Evolutionary conservation across 73 alveolate species (phyloP).

Genomic region (Uronychia setigera): DNA sequence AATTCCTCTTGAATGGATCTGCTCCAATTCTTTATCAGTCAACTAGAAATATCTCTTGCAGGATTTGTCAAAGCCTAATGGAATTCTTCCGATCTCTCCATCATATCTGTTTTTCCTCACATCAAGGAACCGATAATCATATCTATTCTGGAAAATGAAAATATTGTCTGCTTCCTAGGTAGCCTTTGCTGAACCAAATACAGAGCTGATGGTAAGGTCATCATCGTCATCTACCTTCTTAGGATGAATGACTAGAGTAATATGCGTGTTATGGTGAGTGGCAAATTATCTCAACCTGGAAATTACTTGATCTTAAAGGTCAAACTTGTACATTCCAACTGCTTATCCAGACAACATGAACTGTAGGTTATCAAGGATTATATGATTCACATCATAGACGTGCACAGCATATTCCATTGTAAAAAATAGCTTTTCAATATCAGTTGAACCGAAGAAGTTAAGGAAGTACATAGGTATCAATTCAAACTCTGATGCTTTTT

Average conservation of each 20-base stretch:
- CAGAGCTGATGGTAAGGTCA: conserved; percentile 74
- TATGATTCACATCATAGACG: conserved; percentile 78
- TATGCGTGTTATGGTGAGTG: conserved; percentile 79
- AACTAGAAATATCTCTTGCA: conserved; percentile 79
- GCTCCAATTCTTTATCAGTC: conserved; percentile 61
- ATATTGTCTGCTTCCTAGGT: conserved; percentile 93
- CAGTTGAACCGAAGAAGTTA: conserved; percentile 90
- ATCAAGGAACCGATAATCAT: conserved; percentile 72
- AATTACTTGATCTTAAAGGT: conserved; percentile 76
- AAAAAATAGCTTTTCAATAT: conserved; percentile 62
- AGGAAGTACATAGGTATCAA: conserved; percentile 76
- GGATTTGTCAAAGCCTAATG: conserved; percentile 70
- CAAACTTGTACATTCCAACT: conserved; percentile 73
- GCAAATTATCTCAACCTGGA: conserved; percentile 72
- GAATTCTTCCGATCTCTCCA: conserved; percentile 87
- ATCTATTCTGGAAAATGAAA: conserved; percentile 72
- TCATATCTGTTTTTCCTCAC: conserved; percentile 87
- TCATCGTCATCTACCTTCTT: conserved; percentile 91
- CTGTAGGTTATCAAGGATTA: conserved; percentile 86
- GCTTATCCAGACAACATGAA: conserved; percentile 89
- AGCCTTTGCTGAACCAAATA: conserved; percentile 91
- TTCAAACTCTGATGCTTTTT: conserved; percentile 55
- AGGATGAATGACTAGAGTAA: conserved; percentile 91
- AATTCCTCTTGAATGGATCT: conserved; percentile 11
- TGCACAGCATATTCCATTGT: conserved; percentile 88